Base-by-base conservation (phyloP, 352 stramenopile genomes). In the Globisporangium paddicum region DNA sequence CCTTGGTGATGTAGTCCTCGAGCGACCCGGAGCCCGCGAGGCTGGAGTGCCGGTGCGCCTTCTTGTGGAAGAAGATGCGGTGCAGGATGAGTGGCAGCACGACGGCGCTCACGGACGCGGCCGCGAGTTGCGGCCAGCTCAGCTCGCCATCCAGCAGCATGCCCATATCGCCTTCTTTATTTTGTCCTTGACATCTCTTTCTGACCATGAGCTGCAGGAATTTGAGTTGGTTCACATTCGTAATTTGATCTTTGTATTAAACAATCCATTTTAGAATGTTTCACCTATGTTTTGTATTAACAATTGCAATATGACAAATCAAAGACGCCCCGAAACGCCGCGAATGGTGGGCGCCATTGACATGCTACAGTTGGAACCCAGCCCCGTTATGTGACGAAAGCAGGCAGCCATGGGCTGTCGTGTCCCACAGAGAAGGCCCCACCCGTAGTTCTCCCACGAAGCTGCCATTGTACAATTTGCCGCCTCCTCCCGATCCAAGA, bases 1-100 rank as follows among this genome's bases (percentile, higher is more conserved):
- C 73, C 66, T 79, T 73, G 41, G 53, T 64, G 55, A 86, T 77
- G 66, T 89, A 89, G 18, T 89, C 72, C 11, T 82, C 67, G 26
- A 82, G 67, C 47, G 79, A 82, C 9, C 66, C 65, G 47, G 50
- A 69, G 19, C 70, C 63, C 19, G 69, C 65, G n/a, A 66, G 74
- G 55, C 64, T 78, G 34, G 73, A 66, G 41, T 64, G 58, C 8
- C 48, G 51, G 42, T 55, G 54, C 49, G 63, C 62, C 55, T 68
- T 66, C 60, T 73, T 71, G 42, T 67, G 64, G 56, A 78, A 80
- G 61, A 84, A 75, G 55, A 84, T 82, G 60, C 66, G 64, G 55
- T 77, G 72, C 62, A 89, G 50, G 30, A 85, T 48, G 56, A 87
- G 57, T n/a, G 77, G 77, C 38, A 87, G 57, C 55, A 76, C 28